Evolutionary conservation across 495 filamentous ascomycete species (phyloP).

Genomic region (Arthonia radiata): DNA sequence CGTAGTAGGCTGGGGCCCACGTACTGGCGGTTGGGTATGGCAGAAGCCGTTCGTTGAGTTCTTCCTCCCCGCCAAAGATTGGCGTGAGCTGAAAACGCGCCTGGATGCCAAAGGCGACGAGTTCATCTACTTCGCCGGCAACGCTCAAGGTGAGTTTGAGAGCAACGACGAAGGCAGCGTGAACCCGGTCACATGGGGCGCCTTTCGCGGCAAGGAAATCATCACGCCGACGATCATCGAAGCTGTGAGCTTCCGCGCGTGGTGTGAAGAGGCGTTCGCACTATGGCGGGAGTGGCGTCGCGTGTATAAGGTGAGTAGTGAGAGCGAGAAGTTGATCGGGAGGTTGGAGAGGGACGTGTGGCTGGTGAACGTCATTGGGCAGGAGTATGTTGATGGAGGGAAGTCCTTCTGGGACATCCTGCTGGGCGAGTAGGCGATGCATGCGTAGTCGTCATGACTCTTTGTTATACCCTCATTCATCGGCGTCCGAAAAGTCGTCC

Average conservation of each 20-base stretch:
- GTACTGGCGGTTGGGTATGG: slow-evolving; percentile 68
- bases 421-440: slow-evolving; percentile 5
- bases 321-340: slow-evolving; percentile 44
- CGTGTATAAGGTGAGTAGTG: slow-evolving; percentile 43
- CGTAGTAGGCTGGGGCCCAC: slow-evolving; percentile 88
- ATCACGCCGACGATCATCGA: slow-evolving; percentile 95
- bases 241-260: slow-evolving; percentile 79
- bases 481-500: no score
- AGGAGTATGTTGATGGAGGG: slow-evolving; percentile 45
- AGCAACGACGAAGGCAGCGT: slow-evolving; percentile 43
- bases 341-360: slow-evolving; percentile 41
- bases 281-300: slow-evolving; percentile 89
- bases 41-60: slow-evolving; percentile 97
- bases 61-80: slow-evolving; percentile 53
- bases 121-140: slow-evolving; percentile 69
- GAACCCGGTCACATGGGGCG: slow-evolving; percentile 93
- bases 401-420: slow-evolving; percentile 36
- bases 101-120: slow-evolving; percentile 31
- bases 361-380: slow-evolving; percentile 80
- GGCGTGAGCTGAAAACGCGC: slow-evolving; percentile 32
- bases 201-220: slow-evolving; percentile 89
- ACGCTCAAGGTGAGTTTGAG: slow-evolving; percentile 42
- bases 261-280: slow-evolving; percentile 85
- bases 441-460: no score
- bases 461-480: no score